Evolutionary conservation across 352 stramenopile genomes (phyloP), one percentile per base, ranked within the genome.

Genomic region (Phytophthora cactorum): DNA sequence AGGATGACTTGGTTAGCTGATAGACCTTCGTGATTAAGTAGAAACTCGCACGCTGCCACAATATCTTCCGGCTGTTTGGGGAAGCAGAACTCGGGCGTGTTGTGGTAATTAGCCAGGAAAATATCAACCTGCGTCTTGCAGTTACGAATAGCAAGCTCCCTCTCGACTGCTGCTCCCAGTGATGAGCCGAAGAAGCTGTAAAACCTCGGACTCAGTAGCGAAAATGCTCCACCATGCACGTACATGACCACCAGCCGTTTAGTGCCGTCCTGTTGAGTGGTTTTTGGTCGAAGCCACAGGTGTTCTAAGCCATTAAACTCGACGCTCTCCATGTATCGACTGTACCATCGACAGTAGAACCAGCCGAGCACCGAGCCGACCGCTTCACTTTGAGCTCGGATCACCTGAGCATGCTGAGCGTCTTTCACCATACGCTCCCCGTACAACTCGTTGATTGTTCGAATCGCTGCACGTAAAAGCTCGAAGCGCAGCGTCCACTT

Each of bases 31-130:
- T 72, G 54, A 6, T 71, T 45, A 15, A 85, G 36, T 12, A 88
- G 34, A 28, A 79, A 72, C 39, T 81, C 59, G 51, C 78, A 82
- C 28, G 66, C 73, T 27, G 57, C 36, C 7, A 77, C 15, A 8
- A 62, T 58, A 22, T 84, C 79, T 12, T 84, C 31, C 2, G 62
- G 50, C 12, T 78, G 63, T 3, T 66, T 56, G 2, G 77, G 77
- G 52, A 72, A 84, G 50, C 60, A 62, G 46, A 68, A 45, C 57
- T 86, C 77, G 10, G 77, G 79, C 1, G 66, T 59, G 27, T 86
- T 86, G 57, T 68, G 77, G 52, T 84, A 88, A 66, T 82, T 88
- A n/a, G 64, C 69, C 17, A 86, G 39, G 27, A 86, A 68, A 12
- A 86, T 58, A 10, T 88, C 72, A 6, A 84, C 72, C 28, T 44